Evolutionary conservation across 2,329 filamentous ascomycete species (phyloP).

Genomic region (Sphaerulina musiva): DNA sequence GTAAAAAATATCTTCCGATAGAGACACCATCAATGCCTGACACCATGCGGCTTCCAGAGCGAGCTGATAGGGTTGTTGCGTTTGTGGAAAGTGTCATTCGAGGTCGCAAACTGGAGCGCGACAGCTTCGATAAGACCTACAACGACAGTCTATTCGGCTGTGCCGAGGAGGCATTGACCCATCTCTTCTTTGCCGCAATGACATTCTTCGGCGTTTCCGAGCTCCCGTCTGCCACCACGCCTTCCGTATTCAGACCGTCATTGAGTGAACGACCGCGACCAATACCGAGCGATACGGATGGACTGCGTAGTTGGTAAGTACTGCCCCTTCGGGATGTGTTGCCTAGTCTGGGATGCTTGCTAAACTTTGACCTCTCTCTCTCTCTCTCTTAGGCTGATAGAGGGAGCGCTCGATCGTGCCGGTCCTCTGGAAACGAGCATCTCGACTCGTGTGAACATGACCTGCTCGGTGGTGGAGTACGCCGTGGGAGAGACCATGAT

Average conservation of each 20-base stretch:
- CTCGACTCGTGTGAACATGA: not conserved
- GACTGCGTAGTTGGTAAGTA: not conserved
- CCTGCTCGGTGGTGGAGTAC: not conserved
- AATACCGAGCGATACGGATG: not conserved
- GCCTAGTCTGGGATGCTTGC: no score
- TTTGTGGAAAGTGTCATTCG: not conserved
- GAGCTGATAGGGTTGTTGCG: not conserved
- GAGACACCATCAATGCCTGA: no score
- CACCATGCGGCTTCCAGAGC: not conserved
- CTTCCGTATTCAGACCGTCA: not conserved
- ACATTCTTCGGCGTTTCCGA: not conserved
- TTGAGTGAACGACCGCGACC: not conserved
- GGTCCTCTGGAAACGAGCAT: no score
- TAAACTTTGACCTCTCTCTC: no score
- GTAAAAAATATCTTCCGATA: no score
- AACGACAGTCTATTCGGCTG: not conserved
- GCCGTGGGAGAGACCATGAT: not conserved
- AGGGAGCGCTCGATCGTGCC: no score
- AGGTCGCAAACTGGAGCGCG: not conserved
- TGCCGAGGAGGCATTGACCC: not conserved
- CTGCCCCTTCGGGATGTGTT: not conserved
- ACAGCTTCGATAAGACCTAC: not conserved
- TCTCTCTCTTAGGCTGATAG: no score
- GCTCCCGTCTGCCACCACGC: not conserved
- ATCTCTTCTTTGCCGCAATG: not conserved